Evolutionary conservation across 1,284 basidiomycete species (phyloP).

Genomic region (Xerocomus nothofagi): DNA sequence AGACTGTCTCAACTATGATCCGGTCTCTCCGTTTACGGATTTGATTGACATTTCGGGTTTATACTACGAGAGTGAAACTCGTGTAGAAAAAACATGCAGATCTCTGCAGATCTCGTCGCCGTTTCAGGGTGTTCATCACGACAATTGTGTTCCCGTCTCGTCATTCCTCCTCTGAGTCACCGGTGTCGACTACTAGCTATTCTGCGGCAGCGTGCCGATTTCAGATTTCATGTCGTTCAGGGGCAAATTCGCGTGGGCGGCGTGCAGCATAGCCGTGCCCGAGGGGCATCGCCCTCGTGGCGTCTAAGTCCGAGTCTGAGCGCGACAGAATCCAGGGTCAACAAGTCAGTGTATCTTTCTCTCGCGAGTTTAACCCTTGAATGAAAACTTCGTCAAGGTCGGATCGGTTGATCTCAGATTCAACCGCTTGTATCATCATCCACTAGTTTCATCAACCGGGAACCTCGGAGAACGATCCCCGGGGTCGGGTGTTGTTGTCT

Average conservation of each 20-base stretch:
- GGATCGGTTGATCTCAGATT: constrained; percentile 11
- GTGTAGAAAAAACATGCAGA: constrained; percentile 13
- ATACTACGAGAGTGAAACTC: constrained; percentile 16
- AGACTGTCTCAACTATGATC: constrained; percentile 21
- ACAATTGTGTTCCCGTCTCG: constrained; percentile 23
- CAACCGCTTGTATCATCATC: constrained; percentile 5
- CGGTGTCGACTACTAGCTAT: neutral
- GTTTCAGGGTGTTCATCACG: constrained; percentile 25
- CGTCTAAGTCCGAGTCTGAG: neutral
- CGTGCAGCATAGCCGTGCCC: constrained; percentile 1
- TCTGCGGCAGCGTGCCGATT: neutral
- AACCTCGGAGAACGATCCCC: constrained; percentile 5
- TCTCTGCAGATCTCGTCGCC: constrained; percentile 21
- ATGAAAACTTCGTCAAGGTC: constrained; percentile 1
- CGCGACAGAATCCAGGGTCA: constrained; percentile 11
- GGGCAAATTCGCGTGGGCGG: constrained; percentile 10
- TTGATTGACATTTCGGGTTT: constrained; percentile 19
- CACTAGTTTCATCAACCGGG: constrained; percentile 18
- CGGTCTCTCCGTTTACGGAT: constrained; percentile 15
- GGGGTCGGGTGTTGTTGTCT: constrained; percentile 12
- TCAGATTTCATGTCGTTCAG: constrained; percentile 2
- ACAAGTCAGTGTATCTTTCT: constrained; percentile 7
- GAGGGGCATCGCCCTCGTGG: neutral
- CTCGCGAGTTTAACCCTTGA: constrained; percentile 9
- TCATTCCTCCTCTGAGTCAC: constrained; percentile 9